These are phyloP conservation scores for Macadamia integrifolia DNA, from an alignment of 164 flowering plant species.

Conservation along the genomic window DNA sequence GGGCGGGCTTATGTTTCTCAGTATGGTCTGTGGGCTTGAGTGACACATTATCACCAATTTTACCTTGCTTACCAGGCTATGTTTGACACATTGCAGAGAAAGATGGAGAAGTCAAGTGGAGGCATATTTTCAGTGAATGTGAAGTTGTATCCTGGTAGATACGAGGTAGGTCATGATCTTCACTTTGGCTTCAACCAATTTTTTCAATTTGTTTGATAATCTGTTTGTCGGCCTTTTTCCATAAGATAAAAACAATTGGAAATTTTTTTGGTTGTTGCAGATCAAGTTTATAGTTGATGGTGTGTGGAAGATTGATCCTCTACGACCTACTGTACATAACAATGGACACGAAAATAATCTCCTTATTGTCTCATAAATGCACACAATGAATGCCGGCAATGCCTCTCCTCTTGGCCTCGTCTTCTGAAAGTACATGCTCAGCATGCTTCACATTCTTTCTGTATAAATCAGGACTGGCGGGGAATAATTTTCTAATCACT, in stretches of 20 bases:
- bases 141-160: constrained; percentile 80
- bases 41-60: no score
- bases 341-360: constrained; percentile 69
- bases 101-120: constrained; percentile 61
- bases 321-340: constrained; percentile 58
- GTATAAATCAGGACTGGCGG: no score
- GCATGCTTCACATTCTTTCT: no score
- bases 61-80: neutral
- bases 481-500: no score
- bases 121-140: constrained; percentile 64
- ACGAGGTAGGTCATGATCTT: constrained; percentile 50
- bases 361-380: constrained; percentile 34
- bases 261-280: constrained; percentile 33
- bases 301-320: constrained; percentile 75
- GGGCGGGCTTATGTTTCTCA: no score
- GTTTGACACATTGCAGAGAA: constrained; percentile 49
- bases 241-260: neutral
- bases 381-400: no score
- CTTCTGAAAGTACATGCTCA: no score
- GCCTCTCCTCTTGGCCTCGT: no score
- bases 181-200: no score
- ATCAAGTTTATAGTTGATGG: constrained; percentile 94
- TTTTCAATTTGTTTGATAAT: neutral
- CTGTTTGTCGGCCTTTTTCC: neutral
- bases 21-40: no score